Percentiles rank a stretch among this genome's conserved stretches.
Conservation (phyloP, 2,329 filamentous ascomycete species). For the Cephalotrichum gorgonifer region DNA sequence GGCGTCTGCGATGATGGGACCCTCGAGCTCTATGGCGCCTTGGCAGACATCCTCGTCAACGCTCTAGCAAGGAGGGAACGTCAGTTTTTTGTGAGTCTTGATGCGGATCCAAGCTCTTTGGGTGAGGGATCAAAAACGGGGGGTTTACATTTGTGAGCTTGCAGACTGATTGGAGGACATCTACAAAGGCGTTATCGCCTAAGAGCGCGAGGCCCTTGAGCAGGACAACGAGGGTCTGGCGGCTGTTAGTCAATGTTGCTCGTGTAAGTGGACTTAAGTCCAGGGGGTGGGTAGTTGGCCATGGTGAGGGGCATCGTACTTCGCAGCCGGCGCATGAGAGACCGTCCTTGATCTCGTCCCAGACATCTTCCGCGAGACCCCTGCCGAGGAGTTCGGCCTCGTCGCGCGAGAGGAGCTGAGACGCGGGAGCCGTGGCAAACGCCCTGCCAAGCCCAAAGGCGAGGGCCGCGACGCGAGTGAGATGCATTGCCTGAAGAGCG, state of each 20-base stretch:
- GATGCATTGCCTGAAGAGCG: neutral
- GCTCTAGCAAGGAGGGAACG: no score
- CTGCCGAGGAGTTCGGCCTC: neutral
- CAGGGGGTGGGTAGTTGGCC: no score
- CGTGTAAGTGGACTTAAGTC: neutral
- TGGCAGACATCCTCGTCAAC: conserved; percentile 46
- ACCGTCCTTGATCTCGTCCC: conserved; percentile 14
- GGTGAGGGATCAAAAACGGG: neutral
- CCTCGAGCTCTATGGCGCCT: conserved; percentile 39
- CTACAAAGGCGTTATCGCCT: conserved; percentile 29
- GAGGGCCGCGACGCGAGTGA: neutral
- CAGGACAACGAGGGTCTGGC: conserved; percentile 22
- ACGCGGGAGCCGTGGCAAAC: neutral
- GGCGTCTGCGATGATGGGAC: conserved; percentile 38
- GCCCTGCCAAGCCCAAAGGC: neutral
- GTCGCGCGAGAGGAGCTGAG: neutral
- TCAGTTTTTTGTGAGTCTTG: neutral
- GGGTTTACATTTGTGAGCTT: conserved; percentile 19
- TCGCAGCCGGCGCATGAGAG: conserved; percentile 15
- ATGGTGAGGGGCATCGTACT: conserved; percentile 10
- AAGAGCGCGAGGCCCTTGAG: conserved; percentile 32
- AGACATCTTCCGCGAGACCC: conserved; percentile 11
- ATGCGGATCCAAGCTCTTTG: neutral
- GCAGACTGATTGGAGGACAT: conserved; percentile 19
- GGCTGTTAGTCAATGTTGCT: neutral